Conservation (phyloP, 75 land plant genomes). For the Sequoiadendron giganteum region DNA sequence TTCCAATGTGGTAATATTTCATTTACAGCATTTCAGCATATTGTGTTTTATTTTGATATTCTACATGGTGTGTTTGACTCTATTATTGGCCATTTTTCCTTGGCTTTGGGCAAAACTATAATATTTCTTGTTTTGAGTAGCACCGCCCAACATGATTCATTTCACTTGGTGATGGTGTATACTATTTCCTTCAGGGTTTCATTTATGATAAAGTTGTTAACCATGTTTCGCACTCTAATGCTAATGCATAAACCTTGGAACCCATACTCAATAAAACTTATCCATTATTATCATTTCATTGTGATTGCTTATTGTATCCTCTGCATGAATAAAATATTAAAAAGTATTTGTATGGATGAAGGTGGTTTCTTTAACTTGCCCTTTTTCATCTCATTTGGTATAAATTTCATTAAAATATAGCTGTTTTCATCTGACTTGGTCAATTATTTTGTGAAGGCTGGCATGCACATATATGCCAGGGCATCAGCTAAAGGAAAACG, state of each 20-base stretch:
- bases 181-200: not conserved
- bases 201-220: not conserved
- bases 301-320: not conserved
- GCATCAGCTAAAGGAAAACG: conserved; percentile 87
- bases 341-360: not conserved
- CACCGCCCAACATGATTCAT: not conserved
- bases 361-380: not conserved
- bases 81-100: not conserved
- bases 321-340: not conserved
- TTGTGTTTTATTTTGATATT: not conserved
- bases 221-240: not conserved
- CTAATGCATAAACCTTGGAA: conserved; percentile 1
- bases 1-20: conserved; percentile 69
- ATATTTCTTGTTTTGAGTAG: not conserved
- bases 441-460: conserved; percentile 48
- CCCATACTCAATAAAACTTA: not conserved
- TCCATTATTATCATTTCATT: not conserved
- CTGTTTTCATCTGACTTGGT: conserved; percentile 8
- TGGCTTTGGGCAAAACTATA: not conserved
- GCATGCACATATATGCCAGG: conserved; percentile 85
- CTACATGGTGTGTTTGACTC: not conserved
- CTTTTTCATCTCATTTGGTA: not conserved
- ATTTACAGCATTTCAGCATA: not conserved
- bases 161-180: not conserved
- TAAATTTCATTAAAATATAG: not conserved